These are phyloP conservation scores for Oryza nivara DNA, from an alignment of 176 grass and related monocot genomes.

Conservation along the genomic window DNA sequence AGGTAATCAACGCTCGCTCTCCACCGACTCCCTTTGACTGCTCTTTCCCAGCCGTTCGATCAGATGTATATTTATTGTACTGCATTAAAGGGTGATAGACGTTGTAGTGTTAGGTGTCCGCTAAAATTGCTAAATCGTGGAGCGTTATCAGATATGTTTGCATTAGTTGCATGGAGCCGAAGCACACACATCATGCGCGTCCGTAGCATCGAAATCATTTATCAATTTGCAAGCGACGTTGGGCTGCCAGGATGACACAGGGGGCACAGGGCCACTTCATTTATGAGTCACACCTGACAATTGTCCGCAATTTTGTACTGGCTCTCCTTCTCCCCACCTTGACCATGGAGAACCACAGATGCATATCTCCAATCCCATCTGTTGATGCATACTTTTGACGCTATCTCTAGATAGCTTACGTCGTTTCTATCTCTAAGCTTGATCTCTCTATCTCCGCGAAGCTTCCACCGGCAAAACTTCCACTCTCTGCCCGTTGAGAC, in stretches of 20 bases:
- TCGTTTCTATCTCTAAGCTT: background rate
- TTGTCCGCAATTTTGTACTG: no score
- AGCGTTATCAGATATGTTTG: no score
- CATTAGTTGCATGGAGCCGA: background rate
- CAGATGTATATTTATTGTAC: background rate
- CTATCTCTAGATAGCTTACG: background rate
- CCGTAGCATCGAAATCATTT: background rate
- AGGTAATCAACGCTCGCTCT: slow-evolving; percentile 30
- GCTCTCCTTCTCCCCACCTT: no score
- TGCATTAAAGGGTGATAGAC: background rate
- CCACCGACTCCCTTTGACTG: background rate
- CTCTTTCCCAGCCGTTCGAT: background rate
- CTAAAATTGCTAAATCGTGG: no score
- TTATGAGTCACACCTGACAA: no score
- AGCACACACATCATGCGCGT: background rate
- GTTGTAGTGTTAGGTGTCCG: no score
- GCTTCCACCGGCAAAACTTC: background rate
- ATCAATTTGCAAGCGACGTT: no score
- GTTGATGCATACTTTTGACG: background rate
- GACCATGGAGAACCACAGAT: background rate
- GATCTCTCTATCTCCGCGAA: background rate
- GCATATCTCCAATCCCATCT: background rate
- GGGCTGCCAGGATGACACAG: no score
- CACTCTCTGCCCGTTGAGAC: no score
- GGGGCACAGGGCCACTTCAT: no score